phyloP scores from a whole-genome alignment of 192 early-diverging fungal genomes.

The Podila verticillata region DNA sequence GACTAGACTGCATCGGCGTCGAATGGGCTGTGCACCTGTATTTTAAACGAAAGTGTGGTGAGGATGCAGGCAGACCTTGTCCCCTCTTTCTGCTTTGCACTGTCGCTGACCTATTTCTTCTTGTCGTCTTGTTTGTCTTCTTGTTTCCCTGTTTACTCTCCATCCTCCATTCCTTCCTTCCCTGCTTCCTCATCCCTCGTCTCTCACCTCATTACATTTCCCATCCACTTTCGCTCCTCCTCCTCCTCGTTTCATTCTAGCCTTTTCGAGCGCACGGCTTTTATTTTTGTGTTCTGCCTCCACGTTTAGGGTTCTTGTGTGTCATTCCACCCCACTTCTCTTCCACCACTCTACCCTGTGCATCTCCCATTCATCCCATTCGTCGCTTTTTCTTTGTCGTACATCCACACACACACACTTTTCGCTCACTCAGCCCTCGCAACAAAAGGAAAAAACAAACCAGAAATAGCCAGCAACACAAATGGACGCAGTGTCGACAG shows the following conservation, averaged over 20 bases:
- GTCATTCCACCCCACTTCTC: background rate
- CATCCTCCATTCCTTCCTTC: background rate
- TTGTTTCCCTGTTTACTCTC: background rate
- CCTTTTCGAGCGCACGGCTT: background rate
- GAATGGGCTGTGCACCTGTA: background rate
- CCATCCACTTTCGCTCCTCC: background rate
- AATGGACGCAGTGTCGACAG: conserved; percentile 21
- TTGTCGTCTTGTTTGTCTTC: background rate
- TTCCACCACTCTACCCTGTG: no score
- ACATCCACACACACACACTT: no score
- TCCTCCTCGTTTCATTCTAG: no score
- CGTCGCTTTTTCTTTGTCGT: no score
- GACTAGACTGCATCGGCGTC: no score
- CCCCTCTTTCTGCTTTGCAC: background rate
- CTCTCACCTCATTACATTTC: background rate
- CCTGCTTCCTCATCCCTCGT: no score
- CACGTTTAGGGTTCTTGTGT: background rate
- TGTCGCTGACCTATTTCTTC: background rate
- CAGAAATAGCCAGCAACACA: no score
- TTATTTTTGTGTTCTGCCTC: background rate
- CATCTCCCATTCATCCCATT: no score
- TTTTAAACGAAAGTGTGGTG: no score
- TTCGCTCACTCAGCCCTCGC: no score
- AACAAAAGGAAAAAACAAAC: no score
- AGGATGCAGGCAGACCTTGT: background rate